These are phyloP conservation scores for Globisporangium paddicum DNA, from an alignment of 352 stramenopile genomes.

Conservation along the genomic window DNA sequence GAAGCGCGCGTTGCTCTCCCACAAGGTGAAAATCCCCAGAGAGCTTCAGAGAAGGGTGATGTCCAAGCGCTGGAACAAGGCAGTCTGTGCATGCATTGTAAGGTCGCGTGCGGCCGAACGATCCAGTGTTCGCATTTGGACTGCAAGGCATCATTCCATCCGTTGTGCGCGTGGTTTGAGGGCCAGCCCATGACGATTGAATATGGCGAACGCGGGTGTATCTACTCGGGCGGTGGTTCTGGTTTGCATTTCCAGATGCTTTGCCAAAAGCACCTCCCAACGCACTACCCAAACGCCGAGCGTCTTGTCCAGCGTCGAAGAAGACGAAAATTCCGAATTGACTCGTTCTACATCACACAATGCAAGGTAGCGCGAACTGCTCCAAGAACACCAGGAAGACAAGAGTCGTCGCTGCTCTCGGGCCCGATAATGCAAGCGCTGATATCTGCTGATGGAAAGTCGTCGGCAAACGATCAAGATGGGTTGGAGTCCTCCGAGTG, in stretches of 20 bases:
- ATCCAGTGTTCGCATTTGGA: conserved; percentile 54
- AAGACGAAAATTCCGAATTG: conserved; percentile 62
- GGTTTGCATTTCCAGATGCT: conserved; percentile 68
- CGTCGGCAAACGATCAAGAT: conserved; percentile 12
- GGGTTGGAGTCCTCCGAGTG: conserved; percentile 26
- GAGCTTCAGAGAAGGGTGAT: conserved; percentile 9
- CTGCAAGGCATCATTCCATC: conserved; percentile 70
- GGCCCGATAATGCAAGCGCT: conserved; percentile 52
- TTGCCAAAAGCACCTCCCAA: conserved; percentile 53
- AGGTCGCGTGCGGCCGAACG: conserved; percentile 70
- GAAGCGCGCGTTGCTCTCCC: conserved; percentile 22
- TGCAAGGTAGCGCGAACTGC: conserved; percentile 33
- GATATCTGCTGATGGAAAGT: conserved; percentile 34
- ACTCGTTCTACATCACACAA: conserved; percentile 63
- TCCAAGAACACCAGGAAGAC: conserved; percentile 5
- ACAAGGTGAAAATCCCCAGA: conserved; percentile 10
- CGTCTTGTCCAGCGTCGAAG: conserved; percentile 38
- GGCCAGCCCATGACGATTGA: conserved; percentile 69
- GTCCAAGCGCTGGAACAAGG: conserved; percentile 24
- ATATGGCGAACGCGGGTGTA: conserved; percentile 36
- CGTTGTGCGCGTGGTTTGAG: conserved; percentile 84
- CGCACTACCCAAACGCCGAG: conserved; percentile 39
- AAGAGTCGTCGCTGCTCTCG: conserved; percentile 35
- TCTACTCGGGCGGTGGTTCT: conserved; percentile 70
- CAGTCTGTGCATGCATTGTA: conserved; percentile 64